phyloP scores from a whole-genome alignment of 352 stramenopile species.

The Detonula confervacea region DNA sequence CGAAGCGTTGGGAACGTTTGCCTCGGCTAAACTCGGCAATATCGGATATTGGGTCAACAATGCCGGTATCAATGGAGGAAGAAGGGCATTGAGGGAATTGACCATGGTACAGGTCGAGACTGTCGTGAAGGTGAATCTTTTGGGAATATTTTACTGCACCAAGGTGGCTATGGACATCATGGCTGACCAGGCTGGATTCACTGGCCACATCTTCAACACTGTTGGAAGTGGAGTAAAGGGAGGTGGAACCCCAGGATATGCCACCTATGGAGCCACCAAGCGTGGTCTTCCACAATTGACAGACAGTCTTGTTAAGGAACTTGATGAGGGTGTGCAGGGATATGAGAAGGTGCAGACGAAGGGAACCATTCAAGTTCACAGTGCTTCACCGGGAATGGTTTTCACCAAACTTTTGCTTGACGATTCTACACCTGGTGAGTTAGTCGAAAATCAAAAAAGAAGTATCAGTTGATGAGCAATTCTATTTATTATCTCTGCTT shows the following conservation, averaged over 20 bases:
- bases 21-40: constrained; percentile 83
- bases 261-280: constrained; percentile 86
- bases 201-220: constrained; percentile 86
- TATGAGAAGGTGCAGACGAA: constrained; percentile 80
- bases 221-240: constrained; percentile 85
- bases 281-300: constrained; percentile 85
- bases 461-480: too few species aligned
- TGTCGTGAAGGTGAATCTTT: constrained; percentile 86
- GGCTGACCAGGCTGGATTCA: constrained; percentile 76
- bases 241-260: constrained; percentile 86
- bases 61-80: constrained; percentile 84
- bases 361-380: constrained; percentile 84
- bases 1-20: constrained; percentile 72
- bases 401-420: constrained; percentile 86
- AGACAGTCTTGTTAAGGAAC: constrained; percentile 81
- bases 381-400: constrained; percentile 85
- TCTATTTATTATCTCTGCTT: constrained; percentile 9
- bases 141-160: constrained; percentile 83
- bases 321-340: constrained; percentile 85
- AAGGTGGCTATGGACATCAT: constrained; percentile 87
- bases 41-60: constrained; percentile 88
- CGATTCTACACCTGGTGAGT: constrained; percentile 79
- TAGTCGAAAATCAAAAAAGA: too few species aligned
- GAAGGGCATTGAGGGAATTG: constrained; percentile 79
- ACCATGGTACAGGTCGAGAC: constrained; percentile 77